phyloP scores from a whole-genome alignment of 306 rosid species.

The Ormosia semicastrata region DNA sequence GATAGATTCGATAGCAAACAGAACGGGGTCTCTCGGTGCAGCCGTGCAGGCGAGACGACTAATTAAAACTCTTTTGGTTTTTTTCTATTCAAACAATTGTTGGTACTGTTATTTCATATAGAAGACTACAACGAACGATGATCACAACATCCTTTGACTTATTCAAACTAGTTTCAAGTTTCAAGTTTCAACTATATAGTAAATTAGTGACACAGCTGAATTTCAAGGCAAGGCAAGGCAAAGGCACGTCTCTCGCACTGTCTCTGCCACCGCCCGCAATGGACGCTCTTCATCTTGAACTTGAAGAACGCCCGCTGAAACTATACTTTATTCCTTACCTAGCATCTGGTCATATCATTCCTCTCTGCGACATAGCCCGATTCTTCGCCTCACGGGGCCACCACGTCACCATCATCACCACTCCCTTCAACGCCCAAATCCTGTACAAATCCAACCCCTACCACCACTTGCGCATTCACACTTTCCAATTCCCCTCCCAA shows the following conservation, averaged over 20 bases:
- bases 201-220: no score
- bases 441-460: background rate
- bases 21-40: no score
- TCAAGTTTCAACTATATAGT: background rate
- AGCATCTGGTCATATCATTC: constrained; percentile 29
- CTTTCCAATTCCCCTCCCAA: background rate
- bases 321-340: constrained; percentile 29
- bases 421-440: constrained; percentile 19
- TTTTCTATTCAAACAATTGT: no score
- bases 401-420: constrained; percentile 37
- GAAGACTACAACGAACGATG: no score
- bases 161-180: background rate
- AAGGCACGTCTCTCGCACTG: no score
- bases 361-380: constrained; percentile 25
- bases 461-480: background rate
- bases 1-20: no score
- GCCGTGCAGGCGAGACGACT: no score
- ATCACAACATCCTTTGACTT: background rate
- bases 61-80: no score
- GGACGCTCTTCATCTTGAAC: background rate
- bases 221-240: background rate
- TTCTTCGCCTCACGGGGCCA: constrained; percentile 29
- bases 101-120: no score
- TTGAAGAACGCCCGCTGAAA: background rate
- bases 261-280: no score